Evolutionary conservation across 257 asterid genomes (phyloP).

Genomic region (Penstemon eatonii): DNA sequence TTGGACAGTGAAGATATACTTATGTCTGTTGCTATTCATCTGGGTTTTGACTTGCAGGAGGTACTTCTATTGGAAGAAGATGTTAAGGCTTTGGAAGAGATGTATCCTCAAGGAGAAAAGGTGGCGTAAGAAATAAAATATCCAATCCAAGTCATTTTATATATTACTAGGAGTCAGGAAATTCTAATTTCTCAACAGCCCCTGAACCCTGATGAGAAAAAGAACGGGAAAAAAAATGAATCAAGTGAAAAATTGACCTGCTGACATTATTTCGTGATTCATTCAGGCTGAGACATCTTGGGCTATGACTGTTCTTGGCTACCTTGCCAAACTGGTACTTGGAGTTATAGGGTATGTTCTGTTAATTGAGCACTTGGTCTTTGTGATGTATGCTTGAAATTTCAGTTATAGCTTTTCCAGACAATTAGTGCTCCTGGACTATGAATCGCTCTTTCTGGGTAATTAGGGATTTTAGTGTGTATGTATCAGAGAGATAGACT

Average conservation of each 20-base stretch:
- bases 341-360: slow-evolving; percentile 83
- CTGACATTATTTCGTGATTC: slow-evolving; percentile 19
- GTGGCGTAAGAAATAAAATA: slow-evolving; percentile 41
- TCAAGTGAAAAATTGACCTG: slow-evolving; percentile 6
- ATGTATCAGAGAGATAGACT: no score
- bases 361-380: not conserved
- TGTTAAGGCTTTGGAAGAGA: slow-evolving; percentile 90
- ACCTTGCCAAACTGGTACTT: slow-evolving; percentile 81
- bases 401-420: not conserved
- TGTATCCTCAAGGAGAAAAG: slow-evolving; percentile 99
- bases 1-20: not conserved
- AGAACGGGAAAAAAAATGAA: not conserved
- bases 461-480: no score
- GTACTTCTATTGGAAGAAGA: slow-evolving; percentile 93
- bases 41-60: slow-evolving; percentile 54
- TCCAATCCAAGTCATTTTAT: not conserved
- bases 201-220: not conserved
- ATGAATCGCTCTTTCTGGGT: not conserved
- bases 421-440: not conserved
- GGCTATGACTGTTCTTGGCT: slow-evolving; percentile 98
- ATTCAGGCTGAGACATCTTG: slow-evolving; percentile 95
- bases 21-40: slow-evolving; percentile 1
- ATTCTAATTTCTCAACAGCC: not conserved
- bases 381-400: not conserved
- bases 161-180: not conserved